phyloP scores from a whole-genome alignment of 2,329 filamentous ascomycete species.

The Fusarium clavum region DNA sequence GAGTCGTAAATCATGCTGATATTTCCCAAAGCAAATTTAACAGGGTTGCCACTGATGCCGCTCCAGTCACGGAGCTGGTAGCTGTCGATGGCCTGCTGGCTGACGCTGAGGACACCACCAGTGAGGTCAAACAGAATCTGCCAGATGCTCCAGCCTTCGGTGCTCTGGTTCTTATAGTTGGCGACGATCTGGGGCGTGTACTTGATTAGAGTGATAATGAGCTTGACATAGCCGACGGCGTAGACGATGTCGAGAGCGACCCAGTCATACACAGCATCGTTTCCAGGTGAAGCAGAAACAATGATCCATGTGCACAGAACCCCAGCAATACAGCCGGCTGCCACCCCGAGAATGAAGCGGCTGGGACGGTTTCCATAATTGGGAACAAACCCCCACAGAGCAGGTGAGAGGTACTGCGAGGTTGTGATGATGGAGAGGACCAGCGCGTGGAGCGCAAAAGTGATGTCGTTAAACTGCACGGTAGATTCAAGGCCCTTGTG shows the following conservation, averaged over 20 bases:
- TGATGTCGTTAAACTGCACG: constrained; percentile 89
- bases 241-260: constrained; percentile 73
- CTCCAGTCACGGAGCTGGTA: constrained; percentile 88
- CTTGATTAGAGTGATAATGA: constrained; percentile 89
- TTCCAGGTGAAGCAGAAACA: constrained; percentile 54
- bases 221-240: constrained; percentile 86
- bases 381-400: constrained; percentile 80
- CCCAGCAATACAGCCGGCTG: constrained; percentile 73
- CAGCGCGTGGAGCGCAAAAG: constrained; percentile 85
- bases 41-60: constrained; percentile 89
- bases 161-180: constrained; percentile 88
- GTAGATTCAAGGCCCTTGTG: constrained; percentile 82
- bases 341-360: constrained; percentile 74
- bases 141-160: constrained; percentile 86
- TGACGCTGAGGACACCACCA: constrained; percentile 83
- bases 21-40: constrained; percentile 89
- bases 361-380: constrained; percentile 67
- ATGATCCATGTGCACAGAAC: constrained; percentile 64
- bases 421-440: constrained; percentile 78
- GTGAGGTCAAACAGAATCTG: constrained; percentile 86
- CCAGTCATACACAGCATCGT: constrained; percentile 62
- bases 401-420: constrained; percentile 78
- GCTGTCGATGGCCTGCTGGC: constrained; percentile 86
- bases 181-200: constrained; percentile 88
- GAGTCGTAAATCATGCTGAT: constrained; percentile 87